Conservation (phyloP, 108 stramenopile species). For the Bacterosira constricta region DNA sequence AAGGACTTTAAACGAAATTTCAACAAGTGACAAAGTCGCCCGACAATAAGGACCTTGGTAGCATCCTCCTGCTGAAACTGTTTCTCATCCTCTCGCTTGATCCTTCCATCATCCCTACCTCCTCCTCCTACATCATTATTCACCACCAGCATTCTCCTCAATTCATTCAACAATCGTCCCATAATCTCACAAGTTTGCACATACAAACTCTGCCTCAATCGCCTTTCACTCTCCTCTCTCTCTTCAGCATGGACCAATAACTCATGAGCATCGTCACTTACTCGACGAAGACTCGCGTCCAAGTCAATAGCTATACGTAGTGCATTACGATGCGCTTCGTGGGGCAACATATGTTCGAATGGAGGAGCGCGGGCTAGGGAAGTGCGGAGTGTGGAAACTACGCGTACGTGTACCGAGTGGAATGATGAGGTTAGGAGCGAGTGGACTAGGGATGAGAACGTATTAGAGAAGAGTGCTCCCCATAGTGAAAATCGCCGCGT, state of each 20-base stretch:
- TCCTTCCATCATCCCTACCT: neutral
- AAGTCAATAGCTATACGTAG: constrained; percentile 81
- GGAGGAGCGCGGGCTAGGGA: constrained; percentile 86
- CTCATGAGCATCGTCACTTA: constrained; percentile 89
- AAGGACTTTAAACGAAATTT: constrained; percentile 84
- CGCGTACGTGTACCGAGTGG: constrained; percentile 79
- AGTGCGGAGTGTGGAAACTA: constrained; percentile 74
- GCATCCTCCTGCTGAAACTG: too few species aligned
- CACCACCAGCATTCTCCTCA: constrained; percentile 70
- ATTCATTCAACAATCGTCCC: constrained; percentile 83
- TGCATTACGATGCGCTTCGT: constrained; percentile 89
- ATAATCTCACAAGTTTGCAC: constrained; percentile 93
- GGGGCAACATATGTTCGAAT: constrained; percentile 68
- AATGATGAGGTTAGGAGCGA: constrained; percentile 82
- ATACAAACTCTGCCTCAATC: constrained; percentile 81
- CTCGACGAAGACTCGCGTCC: constrained; percentile 68
- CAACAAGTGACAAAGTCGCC: constrained; percentile 80
- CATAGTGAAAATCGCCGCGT: constrained; percentile 78
- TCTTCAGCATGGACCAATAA: constrained; percentile 90
- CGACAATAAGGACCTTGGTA: constrained; percentile 78
- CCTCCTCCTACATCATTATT: neutral
- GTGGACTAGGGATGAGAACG: constrained; percentile 86
- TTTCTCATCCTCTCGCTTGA: constrained; percentile 29
- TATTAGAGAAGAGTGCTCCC: constrained; percentile 83
- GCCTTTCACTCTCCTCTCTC: constrained; percentile 81